Conservation (phyloP, 2,329 filamentous ascomycete genomes). For the Trichoderma pleuroti region DNA sequence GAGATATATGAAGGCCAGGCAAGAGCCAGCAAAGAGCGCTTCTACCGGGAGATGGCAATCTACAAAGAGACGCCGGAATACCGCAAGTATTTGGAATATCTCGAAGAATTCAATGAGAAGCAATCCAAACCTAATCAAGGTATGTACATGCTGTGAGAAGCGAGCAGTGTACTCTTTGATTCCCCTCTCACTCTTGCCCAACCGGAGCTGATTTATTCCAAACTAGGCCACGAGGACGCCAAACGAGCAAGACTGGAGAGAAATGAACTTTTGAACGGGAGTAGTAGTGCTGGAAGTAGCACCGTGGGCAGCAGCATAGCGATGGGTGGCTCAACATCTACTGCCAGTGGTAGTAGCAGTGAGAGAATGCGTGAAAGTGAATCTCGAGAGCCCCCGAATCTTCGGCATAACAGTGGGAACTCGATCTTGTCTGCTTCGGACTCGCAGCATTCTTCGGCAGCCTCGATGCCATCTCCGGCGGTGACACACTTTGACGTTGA, state of each 20-base stretch:
- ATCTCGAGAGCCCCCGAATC: conserved; percentile 45
- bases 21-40: conserved; percentile 70
- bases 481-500: conserved; percentile 35
- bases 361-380: conserved; percentile 49
- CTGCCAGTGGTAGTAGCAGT: conserved; percentile 46
- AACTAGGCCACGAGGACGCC: conserved; percentile 37
- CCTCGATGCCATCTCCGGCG: conserved; percentile 43
- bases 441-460: conserved; percentile 41
- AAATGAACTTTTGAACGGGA: conserved; percentile 35
- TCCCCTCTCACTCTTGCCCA: background rate
- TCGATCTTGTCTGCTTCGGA: conserved; percentile 47
- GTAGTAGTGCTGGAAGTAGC: conserved; percentile 23
- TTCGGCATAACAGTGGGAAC: conserved; percentile 46
- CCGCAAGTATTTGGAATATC: conserved; percentile 65
- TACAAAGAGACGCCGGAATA: conserved; percentile 76
- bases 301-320: conserved; percentile 38
- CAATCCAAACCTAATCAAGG: conserved; percentile 58
- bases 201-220: conserved; percentile 15
- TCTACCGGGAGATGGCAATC: conserved; percentile 65
- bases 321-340: conserved; percentile 34
- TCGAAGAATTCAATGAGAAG: conserved; percentile 74
- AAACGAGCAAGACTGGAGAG: conserved; percentile 49
- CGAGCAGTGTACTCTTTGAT: background rate
- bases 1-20: conserved; percentile 71
- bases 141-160: conserved; percentile 30